phyloP scores from a whole-genome alignment of 805 yeast species.

The Nakazawaea ambrosiae region DNA sequence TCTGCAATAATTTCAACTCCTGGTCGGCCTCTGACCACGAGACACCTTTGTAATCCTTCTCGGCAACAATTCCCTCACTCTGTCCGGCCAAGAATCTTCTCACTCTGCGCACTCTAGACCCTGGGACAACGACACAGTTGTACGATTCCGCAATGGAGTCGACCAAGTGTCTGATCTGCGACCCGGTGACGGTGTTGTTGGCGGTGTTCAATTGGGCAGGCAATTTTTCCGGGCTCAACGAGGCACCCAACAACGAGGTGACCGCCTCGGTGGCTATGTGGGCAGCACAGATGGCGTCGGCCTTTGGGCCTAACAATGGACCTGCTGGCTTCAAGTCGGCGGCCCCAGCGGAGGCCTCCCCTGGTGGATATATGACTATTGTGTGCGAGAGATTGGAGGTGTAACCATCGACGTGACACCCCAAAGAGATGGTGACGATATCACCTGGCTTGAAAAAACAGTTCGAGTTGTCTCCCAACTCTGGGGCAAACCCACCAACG shows the following conservation, averaged over 20 bases:
- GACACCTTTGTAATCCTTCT: conserved; percentile 88
- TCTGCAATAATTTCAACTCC: conserved; percentile 48
- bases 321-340: conserved; percentile 49
- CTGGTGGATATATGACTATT: conserved; percentile 71
- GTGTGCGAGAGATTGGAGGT: conserved; percentile 86
- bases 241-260: conserved; percentile 65
- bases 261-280: conserved; percentile 87
- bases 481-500: conserved; percentile 79
- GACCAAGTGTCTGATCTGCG: conserved; percentile 63
- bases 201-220: conserved; percentile 42
- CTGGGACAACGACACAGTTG: conserved; percentile 84
- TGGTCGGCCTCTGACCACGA: conserved; percentile 81
- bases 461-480: conserved; percentile 51
- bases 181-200: conserved; percentile 52
- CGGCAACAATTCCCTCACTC: conserved; percentile 86
- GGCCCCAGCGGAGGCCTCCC: conserved; percentile 27
- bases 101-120: conserved; percentile 85
- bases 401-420: conserved; percentile 94
- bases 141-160: conserved; percentile 82
- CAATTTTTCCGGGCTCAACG: conserved; percentile 68
- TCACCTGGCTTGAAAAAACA: conserved; percentile 65
- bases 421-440: conserved; percentile 75
- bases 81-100: conserved; percentile 95
- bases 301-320: conserved; percentile 77
- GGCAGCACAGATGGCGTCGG: conserved; percentile 86